These are phyloP conservation scores for Colletotrichum eleusines DNA, from an alignment of 2,329 filamentous ascomycete genomes.

Conservation along the genomic window DNA sequence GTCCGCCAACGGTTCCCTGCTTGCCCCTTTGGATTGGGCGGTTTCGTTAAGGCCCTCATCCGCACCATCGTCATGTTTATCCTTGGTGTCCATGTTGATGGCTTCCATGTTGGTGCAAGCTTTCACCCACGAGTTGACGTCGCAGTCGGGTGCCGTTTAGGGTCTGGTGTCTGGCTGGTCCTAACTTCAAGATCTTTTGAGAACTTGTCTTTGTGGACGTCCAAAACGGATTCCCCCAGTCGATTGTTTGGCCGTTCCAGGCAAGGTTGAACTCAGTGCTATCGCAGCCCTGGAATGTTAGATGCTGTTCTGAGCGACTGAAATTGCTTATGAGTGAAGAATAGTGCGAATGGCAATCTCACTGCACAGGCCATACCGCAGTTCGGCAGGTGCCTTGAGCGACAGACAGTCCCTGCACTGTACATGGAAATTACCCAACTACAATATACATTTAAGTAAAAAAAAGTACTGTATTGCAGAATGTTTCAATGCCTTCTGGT, in stretches of 20 bases:
- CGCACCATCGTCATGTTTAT: conserved; percentile 10
- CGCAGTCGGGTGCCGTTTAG: conserved; percentile 5
- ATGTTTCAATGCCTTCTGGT: background rate
- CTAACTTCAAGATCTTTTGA: conserved; percentile 1
- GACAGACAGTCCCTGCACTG: conserved; percentile 8
- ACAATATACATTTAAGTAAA: background rate
- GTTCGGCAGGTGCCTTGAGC: background rate
- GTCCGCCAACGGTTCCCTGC: background rate
- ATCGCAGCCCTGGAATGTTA: conserved; percentile 31
- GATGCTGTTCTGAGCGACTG: conserved; percentile 26
- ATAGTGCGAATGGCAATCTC: conserved; percentile 29
- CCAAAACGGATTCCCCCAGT: background rate
- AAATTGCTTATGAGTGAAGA: conserved; percentile 18
- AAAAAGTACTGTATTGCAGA: background rate
- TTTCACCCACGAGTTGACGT: background rate
- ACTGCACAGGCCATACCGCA: background rate
- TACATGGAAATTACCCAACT: background rate
- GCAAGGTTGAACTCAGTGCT: background rate
- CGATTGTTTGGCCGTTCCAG: background rate
- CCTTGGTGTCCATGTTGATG: conserved; percentile 34
- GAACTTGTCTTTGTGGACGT: background rate
- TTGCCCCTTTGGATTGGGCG: background rate
- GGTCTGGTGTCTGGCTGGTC: conserved; percentile 4
- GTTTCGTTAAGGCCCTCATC: conserved; percentile 4
- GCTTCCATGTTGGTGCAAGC: conserved; percentile 2